Evolutionary conservation across 1,284 basidiomycete genomes (phyloP).

Genomic region (Cutaneotrichosporon spelunceum): DNA sequence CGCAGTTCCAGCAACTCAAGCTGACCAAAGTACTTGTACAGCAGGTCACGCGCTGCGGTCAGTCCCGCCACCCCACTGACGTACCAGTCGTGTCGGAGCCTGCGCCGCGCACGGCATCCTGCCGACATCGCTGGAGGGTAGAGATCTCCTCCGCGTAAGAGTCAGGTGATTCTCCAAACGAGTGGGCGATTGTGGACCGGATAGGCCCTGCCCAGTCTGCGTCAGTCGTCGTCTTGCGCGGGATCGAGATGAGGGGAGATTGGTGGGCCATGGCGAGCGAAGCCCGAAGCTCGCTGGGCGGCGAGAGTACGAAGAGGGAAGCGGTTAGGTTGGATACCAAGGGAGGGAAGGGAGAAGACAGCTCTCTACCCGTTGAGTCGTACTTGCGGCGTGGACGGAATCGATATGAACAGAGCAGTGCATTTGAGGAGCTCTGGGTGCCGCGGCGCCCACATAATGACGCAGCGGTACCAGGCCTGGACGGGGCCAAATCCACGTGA

Average conservation of each 20-base stretch:
- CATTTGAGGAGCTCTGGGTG: too few relatives aligned
- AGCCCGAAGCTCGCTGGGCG: neutral
- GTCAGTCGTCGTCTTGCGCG: conserved; percentile 57
- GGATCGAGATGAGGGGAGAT: conserved; percentile 55
- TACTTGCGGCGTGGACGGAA: too few relatives aligned
- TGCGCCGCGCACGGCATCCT: conserved; percentile 91
- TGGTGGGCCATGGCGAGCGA: conserved; percentile 43
- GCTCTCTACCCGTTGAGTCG: too few relatives aligned
- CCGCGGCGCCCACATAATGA: neutral
- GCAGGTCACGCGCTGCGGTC: conserved; percentile 73
- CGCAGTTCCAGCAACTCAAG: conserved; percentile 94
- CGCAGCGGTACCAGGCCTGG: neutral
- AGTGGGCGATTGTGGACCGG: conserved; percentile 77
- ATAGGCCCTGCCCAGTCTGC: conserved; percentile 90
- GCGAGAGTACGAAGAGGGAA: too few relatives aligned
- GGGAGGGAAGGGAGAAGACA: too few relatives aligned
- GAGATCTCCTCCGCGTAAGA: conserved; percentile 79
- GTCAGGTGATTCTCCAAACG: conserved; percentile 90
- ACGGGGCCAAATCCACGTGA: neutral
- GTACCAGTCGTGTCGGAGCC: conserved; percentile 87
- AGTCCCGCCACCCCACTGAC: conserved; percentile 28
- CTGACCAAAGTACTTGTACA: conserved; percentile 99
- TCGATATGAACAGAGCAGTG: too few relatives aligned
- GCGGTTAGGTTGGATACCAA: too few relatives aligned
- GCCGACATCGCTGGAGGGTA: conserved; percentile 79